These are phyloP conservation scores for Ganoderma sinense DNA, from an alignment of 1,284 basidiomycete genomes.

Conservation along the genomic window DNA sequence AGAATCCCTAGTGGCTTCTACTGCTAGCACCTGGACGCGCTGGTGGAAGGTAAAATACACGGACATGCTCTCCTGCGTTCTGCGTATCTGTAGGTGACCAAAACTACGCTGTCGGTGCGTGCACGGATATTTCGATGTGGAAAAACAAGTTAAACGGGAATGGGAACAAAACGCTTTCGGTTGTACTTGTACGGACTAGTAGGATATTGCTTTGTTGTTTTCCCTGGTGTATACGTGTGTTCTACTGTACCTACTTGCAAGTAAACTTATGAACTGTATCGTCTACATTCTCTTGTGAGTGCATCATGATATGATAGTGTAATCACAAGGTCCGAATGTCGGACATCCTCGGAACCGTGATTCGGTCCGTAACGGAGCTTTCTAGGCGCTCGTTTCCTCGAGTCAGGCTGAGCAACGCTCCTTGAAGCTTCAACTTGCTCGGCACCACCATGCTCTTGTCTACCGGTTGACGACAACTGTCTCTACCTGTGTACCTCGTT, in stretches of 20 bases:
- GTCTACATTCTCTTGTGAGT: background rate
- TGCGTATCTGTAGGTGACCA: background rate
- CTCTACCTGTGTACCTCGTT: background rate
- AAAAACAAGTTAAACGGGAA: background rate
- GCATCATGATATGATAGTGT: too few species aligned
- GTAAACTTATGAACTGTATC: background rate
- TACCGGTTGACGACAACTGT: background rate
- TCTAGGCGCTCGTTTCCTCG: background rate
- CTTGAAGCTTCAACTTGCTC: background rate
- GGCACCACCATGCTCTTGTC: background rate
- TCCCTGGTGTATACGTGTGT: background rate
- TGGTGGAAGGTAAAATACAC: background rate
- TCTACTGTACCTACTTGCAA: background rate
- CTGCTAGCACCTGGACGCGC: background rate
- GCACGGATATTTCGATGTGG: background rate
- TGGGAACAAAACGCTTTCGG: background rate
- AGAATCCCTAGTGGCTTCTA: background rate
- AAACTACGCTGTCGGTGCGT: background rate
- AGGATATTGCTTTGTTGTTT: conserved; percentile 3
- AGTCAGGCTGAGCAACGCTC: background rate
- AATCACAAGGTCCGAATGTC: background rate
- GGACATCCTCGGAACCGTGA: background rate
- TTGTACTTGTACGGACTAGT: conserved; percentile 8
- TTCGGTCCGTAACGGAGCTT: too few species aligned
- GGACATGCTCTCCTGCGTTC: background rate